Evolutionary conservation across 2,329 filamentous ascomycete genomes (phyloP), one percentile per base, ranked within the genome.

Genomic region (Juglanconis sp.): DNA sequence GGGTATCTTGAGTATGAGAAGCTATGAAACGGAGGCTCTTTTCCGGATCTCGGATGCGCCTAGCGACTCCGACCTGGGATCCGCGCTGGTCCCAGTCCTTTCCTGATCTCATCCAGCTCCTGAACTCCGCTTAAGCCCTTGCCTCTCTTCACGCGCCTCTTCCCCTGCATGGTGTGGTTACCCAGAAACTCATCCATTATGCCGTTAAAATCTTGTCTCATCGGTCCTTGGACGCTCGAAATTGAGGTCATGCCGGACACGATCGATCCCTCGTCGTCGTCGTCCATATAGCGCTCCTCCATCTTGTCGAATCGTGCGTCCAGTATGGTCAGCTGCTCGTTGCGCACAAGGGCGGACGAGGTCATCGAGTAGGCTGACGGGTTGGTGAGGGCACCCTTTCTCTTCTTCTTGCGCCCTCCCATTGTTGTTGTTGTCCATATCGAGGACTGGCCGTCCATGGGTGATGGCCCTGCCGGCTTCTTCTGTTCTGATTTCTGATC

Each of bases 361-460:
- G 95, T 97, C 67, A 98, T 98, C 88, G 92, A 97, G 70, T 91
- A 97, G 74, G 92, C 87, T 1, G 92, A 95, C 0, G 90, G 89
- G 65, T 90, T 91, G 3, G 94, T 98, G 73, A 96, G 77, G 2
- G 95, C 94, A 50, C 93, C 94, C 80, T 96, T 98, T 71, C 94
- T 87, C 84, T 96, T 97, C 87, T 98, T 98, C 63, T 83, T 84
- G 56, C 91, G 86, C 11, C 92, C 92, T 40, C 90, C 91, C 63
- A 88, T 89, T 1, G 90, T 88, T 2, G 89, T 92, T 0, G 89
- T 87, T 1, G 89, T 92, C 77, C 89, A 84, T 66, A 88, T 79
- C 5, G 89, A 90, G 2, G 85, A 88, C 68, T 90, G 86, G 51
- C 88, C 69, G 64, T 89, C 88, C 3, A 87, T 88, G 15, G 82